These are phyloP conservation scores for Cytospora chrysosperma DNA, from an alignment of 2,329 filamentous ascomycete genomes.

Conservation along the genomic window DNA sequence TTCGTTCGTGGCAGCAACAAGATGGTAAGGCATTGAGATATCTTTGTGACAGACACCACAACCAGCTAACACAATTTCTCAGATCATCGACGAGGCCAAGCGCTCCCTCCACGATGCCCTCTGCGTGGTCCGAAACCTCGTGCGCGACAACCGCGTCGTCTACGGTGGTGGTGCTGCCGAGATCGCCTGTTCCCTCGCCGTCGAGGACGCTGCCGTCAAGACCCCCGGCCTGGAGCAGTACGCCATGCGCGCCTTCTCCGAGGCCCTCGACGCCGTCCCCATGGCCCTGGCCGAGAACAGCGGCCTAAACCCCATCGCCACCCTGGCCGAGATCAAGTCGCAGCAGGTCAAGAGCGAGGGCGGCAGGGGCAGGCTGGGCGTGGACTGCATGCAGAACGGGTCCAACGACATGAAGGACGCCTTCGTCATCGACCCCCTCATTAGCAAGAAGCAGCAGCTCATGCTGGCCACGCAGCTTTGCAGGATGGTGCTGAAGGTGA, in stretches of 20 bases:
- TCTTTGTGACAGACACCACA: not conserved
- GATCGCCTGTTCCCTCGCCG: constrained; percentile 93
- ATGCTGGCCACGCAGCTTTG: constrained; percentile 95
- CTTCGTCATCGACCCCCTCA: constrained; percentile 97
- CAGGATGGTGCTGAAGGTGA: constrained; percentile 96
- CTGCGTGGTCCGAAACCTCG: constrained; percentile 95
- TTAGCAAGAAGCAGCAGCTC: constrained; percentile 96
- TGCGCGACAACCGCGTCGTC: constrained; percentile 93
- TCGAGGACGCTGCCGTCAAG: constrained; percentile 92
- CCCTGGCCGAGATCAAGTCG: constrained; percentile 91
- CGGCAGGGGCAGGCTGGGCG: constrained; percentile 68
- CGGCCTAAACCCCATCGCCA: constrained; percentile 92
- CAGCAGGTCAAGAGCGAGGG: constrained; percentile 78
- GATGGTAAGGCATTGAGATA: constrained; percentile 66
- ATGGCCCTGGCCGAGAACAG: constrained; percentile 98
- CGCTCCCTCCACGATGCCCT: constrained; percentile 95
- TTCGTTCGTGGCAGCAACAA: constrained; percentile 99
- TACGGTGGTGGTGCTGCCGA: constrained; percentile 97
- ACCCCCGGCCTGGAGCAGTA: constrained; percentile 98
- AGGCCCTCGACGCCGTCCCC: constrained; percentile 88
- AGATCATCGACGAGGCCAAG: constrained; percentile 99
- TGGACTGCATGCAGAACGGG: constrained; percentile 96
- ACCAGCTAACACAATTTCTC: constrained; percentile 23
- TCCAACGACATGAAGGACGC: constrained; percentile 97
- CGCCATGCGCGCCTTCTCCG: constrained; percentile 95